Conservation (phyloP, 2,329 filamentous ascomycete species). For the Penicillium palitans region DNA sequence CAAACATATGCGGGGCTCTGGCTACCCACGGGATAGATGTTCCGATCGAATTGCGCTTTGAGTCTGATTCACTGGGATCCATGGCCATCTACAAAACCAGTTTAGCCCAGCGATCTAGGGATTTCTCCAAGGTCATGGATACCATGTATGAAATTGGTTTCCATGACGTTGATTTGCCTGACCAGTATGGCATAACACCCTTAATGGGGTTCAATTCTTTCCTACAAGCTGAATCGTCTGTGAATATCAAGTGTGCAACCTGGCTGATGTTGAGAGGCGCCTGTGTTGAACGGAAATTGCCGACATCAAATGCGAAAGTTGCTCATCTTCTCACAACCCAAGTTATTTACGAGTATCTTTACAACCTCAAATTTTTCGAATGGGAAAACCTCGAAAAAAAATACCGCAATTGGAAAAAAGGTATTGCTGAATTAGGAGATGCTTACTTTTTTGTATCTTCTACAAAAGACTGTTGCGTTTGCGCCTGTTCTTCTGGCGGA, state of each 20-base stretch:
- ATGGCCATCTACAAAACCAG: neutral
- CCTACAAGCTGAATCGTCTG: neutral
- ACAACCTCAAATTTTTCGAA: accelerated
- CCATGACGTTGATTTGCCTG: neutral
- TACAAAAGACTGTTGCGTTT: conserved; percentile 11
- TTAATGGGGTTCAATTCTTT: neutral
- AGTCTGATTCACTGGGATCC: neutral
- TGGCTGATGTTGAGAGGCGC: neutral
- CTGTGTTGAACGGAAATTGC: neutral
- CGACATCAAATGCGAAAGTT: neutral
- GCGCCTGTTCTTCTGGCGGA: conserved; percentile 8
- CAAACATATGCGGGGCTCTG: neutral
- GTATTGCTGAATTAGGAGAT: neutral
- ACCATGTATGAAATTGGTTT: neutral
- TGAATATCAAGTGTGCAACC: neutral
- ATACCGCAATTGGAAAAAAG: neutral
- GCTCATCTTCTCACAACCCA: neutral
- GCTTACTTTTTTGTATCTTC: neutral
- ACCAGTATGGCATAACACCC: neutral
- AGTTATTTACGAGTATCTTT: too few species aligned
- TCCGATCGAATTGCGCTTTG: neutral
- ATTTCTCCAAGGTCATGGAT: neutral
- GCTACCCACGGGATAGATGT: neutral
- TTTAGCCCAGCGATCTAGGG: neutral
- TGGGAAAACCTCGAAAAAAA: neutral